Base-by-base conservation (phyloP, 495 filamentous ascomycete species). In the Cercophora scortea region DNA sequence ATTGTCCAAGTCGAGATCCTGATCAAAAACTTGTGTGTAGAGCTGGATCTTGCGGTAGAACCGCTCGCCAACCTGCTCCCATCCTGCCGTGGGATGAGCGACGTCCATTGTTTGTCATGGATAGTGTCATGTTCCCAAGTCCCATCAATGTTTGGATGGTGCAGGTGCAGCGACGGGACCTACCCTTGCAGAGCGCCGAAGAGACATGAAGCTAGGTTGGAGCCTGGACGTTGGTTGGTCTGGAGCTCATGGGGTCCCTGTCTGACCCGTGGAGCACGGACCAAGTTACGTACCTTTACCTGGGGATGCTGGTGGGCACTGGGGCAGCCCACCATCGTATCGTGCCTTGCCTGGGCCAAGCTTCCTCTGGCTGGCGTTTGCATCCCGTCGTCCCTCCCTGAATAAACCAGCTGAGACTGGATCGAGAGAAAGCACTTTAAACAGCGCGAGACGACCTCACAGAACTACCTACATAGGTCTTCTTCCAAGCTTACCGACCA, bases 1-100 rank as follows among this genome's bases (percentile, higher is more conserved):
- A 73, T 95, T 92, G 68, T 95, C 92, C 62, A 98, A 78, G 72
- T 98, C 91, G 50, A 95, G 76, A 60, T 95, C 89, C 55, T 87
- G 82, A 63, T 91, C 87, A 70, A 96, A 97, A 59, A 98, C 78
- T 55, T 82, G 86, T 52, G 89, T 90, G 75, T 97, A 98, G 36
- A 95, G 78, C 67, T 89, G 85, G 32, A 87, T 83, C 71, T 93
- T 96, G 65, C 92, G 86, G 74, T 96, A 98, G 71, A 93, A 98
- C 56, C 79, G 83, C 59, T 93, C 87, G 48, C 89, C 93, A 47
- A 97, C 79, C 63, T 80, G 84, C 74, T 95, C 90, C 93, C 93
- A 98, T 63, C 89, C 88, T 58, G 90, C 84, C 42, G 89, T 91
- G 49, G 93, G 89, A 71, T 85, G 68, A 58, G 69, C 64, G 51